A percentile compares a stretch with the other conserved stretches of the same genome.
Conservation (phyloP, 371 early-diverging fungal species). For the Phascolomyces articulosus region DNA sequence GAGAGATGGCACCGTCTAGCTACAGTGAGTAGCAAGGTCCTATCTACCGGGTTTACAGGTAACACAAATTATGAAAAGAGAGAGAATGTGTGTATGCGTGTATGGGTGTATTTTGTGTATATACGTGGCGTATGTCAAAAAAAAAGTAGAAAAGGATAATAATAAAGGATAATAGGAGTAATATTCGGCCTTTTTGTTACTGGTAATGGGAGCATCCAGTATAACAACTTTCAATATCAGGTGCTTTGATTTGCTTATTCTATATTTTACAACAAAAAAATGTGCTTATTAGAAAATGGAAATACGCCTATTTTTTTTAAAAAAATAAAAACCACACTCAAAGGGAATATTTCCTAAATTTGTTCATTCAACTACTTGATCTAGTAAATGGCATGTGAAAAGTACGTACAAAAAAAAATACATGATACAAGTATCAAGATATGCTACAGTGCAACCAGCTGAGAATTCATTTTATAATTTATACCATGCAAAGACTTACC, state of each 20-base stretch:
- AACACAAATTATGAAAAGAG: not conserved
- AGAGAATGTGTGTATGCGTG: too few relatives aligned
- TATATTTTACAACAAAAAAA: too few relatives aligned
- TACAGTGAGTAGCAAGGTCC: slow-evolving; percentile 1
- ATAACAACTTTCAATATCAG: not conserved
- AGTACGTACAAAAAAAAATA: too few relatives aligned
- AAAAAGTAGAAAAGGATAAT: not conserved
- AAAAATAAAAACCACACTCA: not conserved
- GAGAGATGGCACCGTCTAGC: slow-evolving; percentile 1
- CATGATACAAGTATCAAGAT: too few relatives aligned
- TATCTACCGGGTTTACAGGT: slow-evolving; percentile 18
- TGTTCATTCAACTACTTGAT: not conserved
- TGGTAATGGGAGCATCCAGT: not conserved
- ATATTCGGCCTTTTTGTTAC: not conserved
- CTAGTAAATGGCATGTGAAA: not conserved
- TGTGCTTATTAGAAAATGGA: too few relatives aligned
- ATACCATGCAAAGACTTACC: too few relatives aligned
- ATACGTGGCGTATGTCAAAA: not conserved
- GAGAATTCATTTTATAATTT: too few relatives aligned
- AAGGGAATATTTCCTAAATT: not conserved
- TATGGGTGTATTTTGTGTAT: not conserved
- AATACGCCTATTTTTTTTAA: too few relatives aligned
- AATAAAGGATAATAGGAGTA: slow-evolving; percentile 1
- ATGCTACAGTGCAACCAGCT: too few relatives aligned
- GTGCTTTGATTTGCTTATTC: not conserved